Evolutionary conservation across 192 early-diverging fungal genomes (phyloP), one percentile per base, ranked within the genome.

Genomic region (Obelidium mucronatum): DNA sequence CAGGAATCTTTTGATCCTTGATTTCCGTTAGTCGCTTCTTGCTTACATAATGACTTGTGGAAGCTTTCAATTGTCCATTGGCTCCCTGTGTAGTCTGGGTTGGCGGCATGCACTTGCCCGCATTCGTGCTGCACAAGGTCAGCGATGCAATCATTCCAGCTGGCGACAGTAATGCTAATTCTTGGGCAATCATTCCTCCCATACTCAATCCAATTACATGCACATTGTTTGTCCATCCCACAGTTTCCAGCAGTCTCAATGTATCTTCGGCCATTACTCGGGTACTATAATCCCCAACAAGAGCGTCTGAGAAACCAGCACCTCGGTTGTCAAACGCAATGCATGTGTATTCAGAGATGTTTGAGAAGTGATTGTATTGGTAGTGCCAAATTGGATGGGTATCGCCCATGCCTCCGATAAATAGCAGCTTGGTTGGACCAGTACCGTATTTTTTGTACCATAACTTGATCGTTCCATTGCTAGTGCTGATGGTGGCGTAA

Each of bases 251-350:
- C 24, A 97, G 79, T 11, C 87, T 84, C 15, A 82, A 74, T 0
- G 91, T 87, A 67, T 97, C 95, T 30, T 83, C 69, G 4, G 94
- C 94, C 89, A 97, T 88, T 74, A 93, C 91, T n/a, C 87, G 84
- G 8, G 92, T 90, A 34, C 89, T 61, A 87, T 82, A 84, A 87
- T 88, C 84, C 24, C 78, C 53, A 19, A 60, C 60, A 24, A 74
- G 77, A 19, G 39, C 54, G 80, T 86, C 86, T 6, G 84, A 86
- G 61, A 80, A 78, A 11, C 95, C 95, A 37, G 89, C 87, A 15
- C 94, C 95, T 52, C 94, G 85, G 86, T 96, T 96, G 68, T 96
- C 95, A 74, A 95, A 95, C n/a, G 92, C 85, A 31, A 91, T 86
- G 3, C 91, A 83, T 2, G 90, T 91, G 74, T 89, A 95, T 48